phyloP scores from a whole-genome alignment of 768 basidiomycete species.

The Tylopilus sp. region DNA sequence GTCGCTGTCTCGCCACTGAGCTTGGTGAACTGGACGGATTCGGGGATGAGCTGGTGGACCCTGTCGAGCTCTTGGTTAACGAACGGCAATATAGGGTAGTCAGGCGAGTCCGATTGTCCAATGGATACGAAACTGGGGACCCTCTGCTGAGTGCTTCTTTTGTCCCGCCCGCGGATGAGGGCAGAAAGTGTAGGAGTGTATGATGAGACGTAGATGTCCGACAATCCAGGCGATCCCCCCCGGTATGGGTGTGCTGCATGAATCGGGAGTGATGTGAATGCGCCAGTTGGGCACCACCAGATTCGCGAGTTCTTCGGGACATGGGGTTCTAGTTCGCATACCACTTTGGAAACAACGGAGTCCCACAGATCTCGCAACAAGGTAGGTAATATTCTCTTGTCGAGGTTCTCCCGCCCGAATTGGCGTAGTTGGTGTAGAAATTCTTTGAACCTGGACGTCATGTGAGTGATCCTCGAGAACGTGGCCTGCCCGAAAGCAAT shows the following conservation, averaged over 20 bases:
- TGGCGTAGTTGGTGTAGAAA: neutral
- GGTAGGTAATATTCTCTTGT: neutral
- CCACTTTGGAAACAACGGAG: conserved; percentile 22
- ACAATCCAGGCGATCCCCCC: conserved; percentile 13
- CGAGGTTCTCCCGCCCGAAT: neutral
- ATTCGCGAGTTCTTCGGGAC: conserved; percentile 19
- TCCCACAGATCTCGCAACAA: conserved; percentile 27
- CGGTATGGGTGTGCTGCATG: conserved; percentile 26
- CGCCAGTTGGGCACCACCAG: conserved; percentile 31
- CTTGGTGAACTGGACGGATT: conserved; percentile 5
- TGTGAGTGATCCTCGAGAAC: neutral
- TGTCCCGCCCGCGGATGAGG: conserved; percentile 20
- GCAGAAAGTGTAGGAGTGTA: conserved; percentile 30
- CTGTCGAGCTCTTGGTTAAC: conserved; percentile 14
- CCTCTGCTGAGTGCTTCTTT: neutral
- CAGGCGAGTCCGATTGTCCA: conserved; percentile 16
- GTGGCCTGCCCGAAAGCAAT: conserved; percentile 10
- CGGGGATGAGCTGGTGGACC: conserved; percentile 10
- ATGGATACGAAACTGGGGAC: conserved; percentile 14
- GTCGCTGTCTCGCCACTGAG: conserved; percentile 15
- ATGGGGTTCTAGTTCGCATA: conserved; percentile 14
- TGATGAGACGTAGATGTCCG: conserved; percentile 28
- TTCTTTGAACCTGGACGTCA: conserved; percentile 4
- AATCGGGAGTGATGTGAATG: conserved; percentile 26
- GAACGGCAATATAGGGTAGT: neutral